Conservation (phyloP, 345 rosid genomes). For the Heritiera littoralis region DNA sequence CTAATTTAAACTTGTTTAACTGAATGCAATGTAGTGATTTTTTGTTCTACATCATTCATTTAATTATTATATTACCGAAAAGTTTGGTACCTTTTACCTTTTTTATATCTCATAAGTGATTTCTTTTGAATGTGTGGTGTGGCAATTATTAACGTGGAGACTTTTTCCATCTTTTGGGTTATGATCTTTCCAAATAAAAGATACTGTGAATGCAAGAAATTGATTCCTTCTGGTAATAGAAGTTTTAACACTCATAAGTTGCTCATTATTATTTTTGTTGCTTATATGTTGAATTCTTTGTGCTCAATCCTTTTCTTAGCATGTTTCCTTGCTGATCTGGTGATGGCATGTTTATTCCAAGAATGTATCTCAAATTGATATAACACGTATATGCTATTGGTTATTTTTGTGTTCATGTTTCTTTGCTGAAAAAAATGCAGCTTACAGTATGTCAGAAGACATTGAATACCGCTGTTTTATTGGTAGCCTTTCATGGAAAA, state of each 20-base stretch:
- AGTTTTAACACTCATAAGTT: background rate
- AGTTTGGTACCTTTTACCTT: background rate
- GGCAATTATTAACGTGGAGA: background rate
- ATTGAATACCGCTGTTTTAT: slow-evolving; percentile 81
- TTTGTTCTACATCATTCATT: background rate
- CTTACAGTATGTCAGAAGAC: slow-evolving; percentile 68
- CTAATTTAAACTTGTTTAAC: background rate
- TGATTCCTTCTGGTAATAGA: background rate
- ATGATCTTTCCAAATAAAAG: background rate
- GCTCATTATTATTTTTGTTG: background rate
- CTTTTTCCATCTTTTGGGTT: background rate
- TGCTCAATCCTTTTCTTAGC: background rate
- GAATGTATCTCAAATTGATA: background rate
- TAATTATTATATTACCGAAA: background rate
- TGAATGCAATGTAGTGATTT: background rate
- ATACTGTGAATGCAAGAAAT: background rate
- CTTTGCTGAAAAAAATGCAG: slow-evolving; percentile 27
- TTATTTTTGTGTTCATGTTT: background rate
- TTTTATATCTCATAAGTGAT: background rate
- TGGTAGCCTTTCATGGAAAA: slow-evolving; percentile 93
- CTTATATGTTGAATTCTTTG: background rate
- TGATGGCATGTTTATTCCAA: background rate
- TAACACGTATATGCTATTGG: background rate
- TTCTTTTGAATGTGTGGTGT: background rate
- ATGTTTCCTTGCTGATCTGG: background rate